Evolutionary conservation across 148 eudicot species (phyloP), one percentile per base, ranked within the genome.

Genomic region (Fagopyrum homotropicum): DNA sequence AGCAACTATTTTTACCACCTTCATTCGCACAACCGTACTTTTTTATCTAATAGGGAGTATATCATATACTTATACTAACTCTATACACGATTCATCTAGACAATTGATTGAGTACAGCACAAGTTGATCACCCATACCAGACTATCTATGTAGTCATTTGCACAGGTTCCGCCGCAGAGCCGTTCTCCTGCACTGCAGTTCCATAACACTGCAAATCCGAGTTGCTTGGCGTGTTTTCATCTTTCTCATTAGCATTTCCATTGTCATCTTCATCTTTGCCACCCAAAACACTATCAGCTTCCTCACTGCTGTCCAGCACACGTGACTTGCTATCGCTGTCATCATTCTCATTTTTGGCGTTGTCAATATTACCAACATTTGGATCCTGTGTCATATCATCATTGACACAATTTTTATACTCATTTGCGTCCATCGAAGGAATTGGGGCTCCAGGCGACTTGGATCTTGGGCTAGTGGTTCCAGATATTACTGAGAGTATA

Each of bases 401-500:
- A 61, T 61, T 40, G 4, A 15, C 4, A 15, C 71, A 43, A 40
- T 12, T 66, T 66, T 14, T 66, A 14, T 66, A 45, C 5, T 40
- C 71, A 14, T 66, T 46, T 11, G 46, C 17, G 22, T 59, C 35
- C 7, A 17, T 6, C 9, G 64, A 8, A 22, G 30, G 52, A 12
- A 12, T 59, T 59, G 64, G 64, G 6, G 17, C 35, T 1, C 1
- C 8, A 46, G 84, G 77, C 45, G 66, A 75, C 75, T 85, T 82
- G 4, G 79, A 68, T 17, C 82, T 86, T 14, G 72, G 61, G 52
- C 77, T 75, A 14, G 85, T 73, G 9, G 71, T 70, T 30, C 81
- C 78, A 51, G 89, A 81, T 78, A 86, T 78, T 44, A 57, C 61
- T 4, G 80, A 77, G 49, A 87, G 83, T 75, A 93, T 83, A 60